phyloP scores from a whole-genome alignment of 352 stramenopile genomes.

The Pythium chondricola region DNA sequence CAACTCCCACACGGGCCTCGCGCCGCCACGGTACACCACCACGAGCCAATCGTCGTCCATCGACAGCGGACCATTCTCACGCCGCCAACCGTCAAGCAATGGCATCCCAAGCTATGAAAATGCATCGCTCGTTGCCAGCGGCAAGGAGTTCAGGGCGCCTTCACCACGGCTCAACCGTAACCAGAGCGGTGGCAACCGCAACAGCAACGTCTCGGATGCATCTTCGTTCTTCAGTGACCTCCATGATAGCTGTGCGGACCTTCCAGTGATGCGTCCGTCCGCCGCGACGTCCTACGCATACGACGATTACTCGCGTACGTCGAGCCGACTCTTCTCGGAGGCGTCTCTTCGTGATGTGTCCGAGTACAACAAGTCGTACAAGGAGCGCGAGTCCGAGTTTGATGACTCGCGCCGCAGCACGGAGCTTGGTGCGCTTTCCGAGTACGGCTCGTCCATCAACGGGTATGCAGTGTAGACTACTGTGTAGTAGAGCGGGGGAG shows the following conservation, averaged over 20 bases:
- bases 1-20: neutral
- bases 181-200: too few species aligned
- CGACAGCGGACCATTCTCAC: constrained; percentile 6
- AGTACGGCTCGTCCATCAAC: neutral
- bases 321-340: constrained; percentile 11
- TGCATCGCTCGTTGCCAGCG: constrained; percentile 6
- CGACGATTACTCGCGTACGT: constrained; percentile 3
- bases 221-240: constrained; percentile 9
- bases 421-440: constrained; percentile 11
- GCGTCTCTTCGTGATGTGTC: neutral
- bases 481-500: too few species aligned
- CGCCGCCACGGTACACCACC: constrained; percentile 7
- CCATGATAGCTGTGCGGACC: constrained; percentile 1
- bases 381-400: constrained; percentile 13
- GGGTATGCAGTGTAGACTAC: constrained; percentile 6
- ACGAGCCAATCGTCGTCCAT: constrained; percentile 1
- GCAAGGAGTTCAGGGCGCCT: constrained; percentile 10
- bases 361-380: constrained; percentile 6
- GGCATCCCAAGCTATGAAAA: constrained; percentile 15
- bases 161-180: neutral
- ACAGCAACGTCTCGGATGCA: constrained; percentile 2
- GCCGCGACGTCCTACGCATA: constrained; percentile 4
- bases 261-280: neutral
- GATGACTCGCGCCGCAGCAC: constrained; percentile 6
- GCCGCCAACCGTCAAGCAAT: constrained; percentile 1